phyloP scores from a whole-genome alignment of 208 protist genomes.

The Acanthamoeba culbertsoni region DNA sequence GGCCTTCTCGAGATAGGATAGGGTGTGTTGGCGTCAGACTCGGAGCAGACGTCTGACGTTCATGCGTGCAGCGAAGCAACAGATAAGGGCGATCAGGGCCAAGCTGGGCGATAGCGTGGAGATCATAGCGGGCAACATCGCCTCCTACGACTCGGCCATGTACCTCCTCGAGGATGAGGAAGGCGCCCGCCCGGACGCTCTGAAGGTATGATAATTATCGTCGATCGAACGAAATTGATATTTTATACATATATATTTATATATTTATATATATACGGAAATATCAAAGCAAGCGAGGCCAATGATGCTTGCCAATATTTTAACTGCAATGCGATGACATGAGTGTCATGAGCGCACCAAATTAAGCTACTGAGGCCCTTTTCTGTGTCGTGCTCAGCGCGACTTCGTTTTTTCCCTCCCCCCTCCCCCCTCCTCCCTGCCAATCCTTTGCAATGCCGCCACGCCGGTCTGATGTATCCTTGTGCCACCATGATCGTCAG shows the following conservation, averaged over 20 bases:
- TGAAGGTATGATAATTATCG: neutral
- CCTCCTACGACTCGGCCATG: slow-evolving; percentile 90
- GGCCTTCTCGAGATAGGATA: neutral
- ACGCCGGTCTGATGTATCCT: neutral
- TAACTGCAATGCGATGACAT: no score
- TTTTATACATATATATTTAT: neutral
- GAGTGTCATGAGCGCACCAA: no score
- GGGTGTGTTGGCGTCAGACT: neutral
- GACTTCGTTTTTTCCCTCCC: no score
- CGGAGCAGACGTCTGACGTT: neutral
- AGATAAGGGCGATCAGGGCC: neutral
- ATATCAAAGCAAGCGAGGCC: no score
- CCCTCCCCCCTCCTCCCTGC: no score
- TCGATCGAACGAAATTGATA: neutral
- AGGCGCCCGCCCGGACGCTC: slow-evolving; percentile 11
- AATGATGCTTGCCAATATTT: no score
- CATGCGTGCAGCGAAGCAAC: neutral
- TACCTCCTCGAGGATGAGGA: slow-evolving; percentile 78
- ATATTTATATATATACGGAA: neutral
- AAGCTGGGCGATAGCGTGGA: slow-evolving; percentile 69
- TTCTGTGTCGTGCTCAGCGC: no score
- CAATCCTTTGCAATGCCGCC: no score
- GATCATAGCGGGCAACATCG: slow-evolving; percentile 92
- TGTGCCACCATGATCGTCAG: slow-evolving; percentile 91
- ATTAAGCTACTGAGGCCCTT: no score